Evolutionary conservation across 2,329 filamentous ascomycete species (phyloP).

Genomic region (Cladosporium sp.): DNA sequence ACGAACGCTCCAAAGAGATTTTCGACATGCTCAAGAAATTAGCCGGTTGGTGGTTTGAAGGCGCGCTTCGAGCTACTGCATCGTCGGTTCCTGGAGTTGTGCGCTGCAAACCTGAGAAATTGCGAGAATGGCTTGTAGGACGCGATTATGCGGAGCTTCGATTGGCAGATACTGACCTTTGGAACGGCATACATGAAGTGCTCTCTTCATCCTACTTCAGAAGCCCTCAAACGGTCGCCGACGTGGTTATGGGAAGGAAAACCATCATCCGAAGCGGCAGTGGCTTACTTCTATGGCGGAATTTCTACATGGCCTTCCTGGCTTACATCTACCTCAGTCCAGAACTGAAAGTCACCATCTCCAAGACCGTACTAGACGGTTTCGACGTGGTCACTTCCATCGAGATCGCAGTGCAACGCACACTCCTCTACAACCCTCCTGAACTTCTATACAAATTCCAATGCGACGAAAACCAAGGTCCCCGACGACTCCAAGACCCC

Average conservation of each 20-base stretch:
- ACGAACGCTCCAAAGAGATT: not conserved
- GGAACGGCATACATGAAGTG: not conserved
- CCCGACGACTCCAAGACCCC: constrained; percentile 9
- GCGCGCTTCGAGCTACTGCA: not conserved
- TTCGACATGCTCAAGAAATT: constrained; percentile 7
- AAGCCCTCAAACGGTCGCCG: constrained; percentile 3
- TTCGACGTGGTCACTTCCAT: constrained; percentile 3
- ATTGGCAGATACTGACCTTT: not conserved
- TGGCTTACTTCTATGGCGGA: not conserved
- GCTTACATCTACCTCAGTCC: not conserved
- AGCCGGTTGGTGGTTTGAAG: constrained; percentile 9
- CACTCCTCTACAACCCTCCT: not conserved
- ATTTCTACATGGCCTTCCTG: not conserved
- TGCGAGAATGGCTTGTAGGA: not conserved
- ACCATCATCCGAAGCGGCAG: not conserved
- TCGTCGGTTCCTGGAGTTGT: too few species aligned
- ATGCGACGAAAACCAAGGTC: too few species aligned
- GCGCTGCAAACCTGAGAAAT: not conserved
- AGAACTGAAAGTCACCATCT: not conserved
- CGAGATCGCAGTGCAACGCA: constrained; percentile 5
- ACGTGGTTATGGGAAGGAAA: constrained; percentile 9
- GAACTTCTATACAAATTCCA: constrained; percentile 1
- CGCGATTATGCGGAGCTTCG: not conserved
- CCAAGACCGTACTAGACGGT: not conserved
- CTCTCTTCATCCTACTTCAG: constrained; percentile 9